Conservation (phyloP, 2,329 filamentous ascomycete species). For the Aspergillus tubingensis region DNA sequence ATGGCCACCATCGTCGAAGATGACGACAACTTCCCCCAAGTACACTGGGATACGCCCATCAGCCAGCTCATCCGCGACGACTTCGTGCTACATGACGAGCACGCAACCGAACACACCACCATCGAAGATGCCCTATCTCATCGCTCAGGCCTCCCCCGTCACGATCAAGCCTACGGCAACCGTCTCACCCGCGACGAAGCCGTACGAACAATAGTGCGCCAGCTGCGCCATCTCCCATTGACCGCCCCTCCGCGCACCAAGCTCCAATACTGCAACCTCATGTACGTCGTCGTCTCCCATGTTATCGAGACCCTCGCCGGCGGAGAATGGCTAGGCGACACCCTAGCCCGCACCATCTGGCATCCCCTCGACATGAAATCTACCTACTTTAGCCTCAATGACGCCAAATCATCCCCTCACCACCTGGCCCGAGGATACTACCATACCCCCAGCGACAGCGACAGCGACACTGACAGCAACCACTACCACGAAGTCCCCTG, state of each 20-base stretch:
- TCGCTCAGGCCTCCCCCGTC: slow-evolving; percentile 31
- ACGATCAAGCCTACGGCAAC: slow-evolving; percentile 20
- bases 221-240: slow-evolving; percentile 48
- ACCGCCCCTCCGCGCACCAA: slow-evolving; percentile 43
- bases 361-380: slow-evolving; percentile 44
- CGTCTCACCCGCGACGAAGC: slow-evolving; percentile 21
- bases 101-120: slow-evolving; percentile 27
- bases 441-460: slow-evolving; percentile 6
- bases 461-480: not conserved
- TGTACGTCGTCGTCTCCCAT: slow-evolving; percentile 54
- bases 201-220: slow-evolving; percentile 41
- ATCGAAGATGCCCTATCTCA: slow-evolving; percentile 35
- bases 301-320: slow-evolving; percentile 48
- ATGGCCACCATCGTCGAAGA: slow-evolving; percentile 46
- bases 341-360: slow-evolving; percentile 41
- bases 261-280: slow-evolving; percentile 56
- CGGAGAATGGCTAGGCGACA: slow-evolving; percentile 27
- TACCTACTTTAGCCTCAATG: slow-evolving; percentile 40
- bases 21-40: slow-evolving; percentile 24
- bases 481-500: not conserved
- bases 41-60: slow-evolving; percentile 41
- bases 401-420: slow-evolving; percentile 32
- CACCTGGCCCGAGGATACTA: slow-evolving; percentile 29
- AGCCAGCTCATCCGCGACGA: slow-evolving; percentile 36
- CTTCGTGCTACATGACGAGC: slow-evolving; percentile 29